Evolutionary conservation across 345 rosid species (phyloP).

Genomic region (Eucalyptus caleyi): DNA sequence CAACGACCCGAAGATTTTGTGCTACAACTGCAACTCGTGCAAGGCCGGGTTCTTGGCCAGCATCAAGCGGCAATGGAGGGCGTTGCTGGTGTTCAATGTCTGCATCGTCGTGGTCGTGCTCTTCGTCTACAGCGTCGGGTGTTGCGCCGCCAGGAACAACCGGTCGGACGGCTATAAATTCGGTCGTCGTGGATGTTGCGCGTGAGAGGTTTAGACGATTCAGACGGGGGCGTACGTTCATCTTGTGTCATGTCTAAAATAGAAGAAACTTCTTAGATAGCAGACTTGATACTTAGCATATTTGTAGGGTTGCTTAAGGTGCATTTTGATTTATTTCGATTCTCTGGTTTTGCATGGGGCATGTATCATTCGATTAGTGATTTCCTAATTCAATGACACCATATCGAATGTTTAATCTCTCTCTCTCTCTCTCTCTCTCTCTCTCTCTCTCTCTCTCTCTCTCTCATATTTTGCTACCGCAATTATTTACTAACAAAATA

Average conservation of each 20-base stretch:
- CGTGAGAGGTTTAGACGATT: neutral
- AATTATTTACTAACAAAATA: neutral
- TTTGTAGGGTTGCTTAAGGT: neutral
- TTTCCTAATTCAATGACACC: neutral
- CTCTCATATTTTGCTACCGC: neutral
- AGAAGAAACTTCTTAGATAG: neutral
- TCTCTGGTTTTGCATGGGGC: neutral
- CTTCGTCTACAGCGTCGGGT: slow-evolving; percentile 2
- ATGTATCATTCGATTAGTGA: neutral
- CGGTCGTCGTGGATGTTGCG: neutral
- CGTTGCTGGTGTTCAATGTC: neutral
- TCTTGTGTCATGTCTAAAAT: neutral
- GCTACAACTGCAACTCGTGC: slow-evolving; percentile 39
- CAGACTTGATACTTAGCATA: neutral
- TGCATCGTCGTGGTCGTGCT: neutral
- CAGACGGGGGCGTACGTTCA: neutral
- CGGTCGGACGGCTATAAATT: neutral
- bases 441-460: no score
- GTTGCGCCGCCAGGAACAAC: slow-evolving; percentile 15
- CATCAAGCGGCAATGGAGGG: slow-evolving; percentile 15
- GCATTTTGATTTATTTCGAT: neutral
- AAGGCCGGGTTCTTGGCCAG: slow-evolving; percentile 20
- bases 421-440: no score
- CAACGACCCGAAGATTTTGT: slow-evolving; percentile 10
- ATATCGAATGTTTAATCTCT: neutral